Percentiles rank a stretch among this genome's conserved stretches.
phyloP scores from a whole-genome alignment of 83 land plant genomes.

The Picea abies region DNA sequence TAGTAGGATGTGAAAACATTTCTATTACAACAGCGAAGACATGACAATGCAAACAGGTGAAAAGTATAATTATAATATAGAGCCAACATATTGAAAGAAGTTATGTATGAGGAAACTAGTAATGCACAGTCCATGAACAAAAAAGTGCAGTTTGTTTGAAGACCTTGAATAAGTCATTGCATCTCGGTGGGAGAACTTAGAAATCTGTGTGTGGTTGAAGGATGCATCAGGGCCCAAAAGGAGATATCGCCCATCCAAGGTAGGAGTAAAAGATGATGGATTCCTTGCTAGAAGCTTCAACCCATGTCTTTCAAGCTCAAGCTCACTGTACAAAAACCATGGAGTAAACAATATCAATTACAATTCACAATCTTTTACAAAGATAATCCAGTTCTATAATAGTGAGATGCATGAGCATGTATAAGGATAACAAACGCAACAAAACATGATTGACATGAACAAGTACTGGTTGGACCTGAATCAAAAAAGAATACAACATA shows the following conservation, averaged over 20 bases:
- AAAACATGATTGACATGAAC: not conserved
- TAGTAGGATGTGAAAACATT: not conserved
- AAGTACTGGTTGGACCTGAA: not conserved
- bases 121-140: slow-evolving; percentile 7
- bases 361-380: not conserved
- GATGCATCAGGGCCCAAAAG: slow-evolving; percentile 80
- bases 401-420: not conserved
- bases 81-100: not conserved
- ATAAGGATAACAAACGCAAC: not conserved
- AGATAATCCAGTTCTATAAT: not conserved
- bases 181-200: slow-evolving; percentile 85
- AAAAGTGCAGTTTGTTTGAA: not conserved
- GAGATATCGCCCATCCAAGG: slow-evolving; percentile 82
- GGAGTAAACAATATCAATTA: slow-evolving; percentile 11
- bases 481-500: not conserved
- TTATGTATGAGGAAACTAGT: not conserved
- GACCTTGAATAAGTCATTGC: slow-evolving; percentile 79
- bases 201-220: slow-evolving; percentile 69
- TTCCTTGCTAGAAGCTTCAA: slow-evolving; percentile 81
- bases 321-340: slow-evolving; percentile 51
- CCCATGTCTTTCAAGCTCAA: slow-evolving; percentile 85
- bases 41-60: not conserved
- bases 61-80: not conserved
- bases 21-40: not conserved
- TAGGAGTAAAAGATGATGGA: slow-evolving; percentile 96